Evolutionary conservation across 192 early-diverging fungal genomes (phyloP), one percentile per base, ranked within the genome.

Genomic region (Backusella luteola): DNA sequence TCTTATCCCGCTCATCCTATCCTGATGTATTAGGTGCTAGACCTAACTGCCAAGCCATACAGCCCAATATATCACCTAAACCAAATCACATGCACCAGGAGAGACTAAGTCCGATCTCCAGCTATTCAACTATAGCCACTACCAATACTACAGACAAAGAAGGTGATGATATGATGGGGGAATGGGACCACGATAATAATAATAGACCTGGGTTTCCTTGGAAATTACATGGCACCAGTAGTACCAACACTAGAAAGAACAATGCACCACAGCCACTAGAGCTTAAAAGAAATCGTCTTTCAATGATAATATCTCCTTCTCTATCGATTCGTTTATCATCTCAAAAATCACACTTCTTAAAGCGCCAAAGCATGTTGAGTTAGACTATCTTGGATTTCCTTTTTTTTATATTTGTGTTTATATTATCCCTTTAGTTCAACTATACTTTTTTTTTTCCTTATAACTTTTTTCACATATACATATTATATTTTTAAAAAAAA

Each of bases 221-320:
- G 56, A 63, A 63, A 29, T 63, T 63, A 29, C 56, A 63, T 29
- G 12, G 23, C 12, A 63, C 21, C 26, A 63, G 23, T 9, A 63
- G 56, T 26, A 63, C 56, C n/a, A 63, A 23, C 23, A 63, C 26
- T 12, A 63, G 26, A 29, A 23, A 23, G 29, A 49, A n/a, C 19
- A n/a, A 49, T n/a, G 0, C 56, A 11, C 56, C 12, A 63, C 56
- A 63, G 56, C 56, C 23, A 63, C 23, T 29, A 26, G 56, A 63
- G 11, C 23, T 63, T 12, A 63, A 63, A 29, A 63, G 11, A 29
- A 63, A 63, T 63, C 56, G 56, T 26, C 56, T 63, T 63, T 63
- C 56, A 2, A 63, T 63, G 56, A 63, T 63, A 14, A 63, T 63
- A 29, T 63, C 56, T 63, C 56, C 56, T 63, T 63, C 56, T 63